Percentiles rank a stretch among this genome's conserved stretches.
Evolutionary conservation across 139 green algal species (phyloP).

Genomic region (Marvania coccoides): DNA sequence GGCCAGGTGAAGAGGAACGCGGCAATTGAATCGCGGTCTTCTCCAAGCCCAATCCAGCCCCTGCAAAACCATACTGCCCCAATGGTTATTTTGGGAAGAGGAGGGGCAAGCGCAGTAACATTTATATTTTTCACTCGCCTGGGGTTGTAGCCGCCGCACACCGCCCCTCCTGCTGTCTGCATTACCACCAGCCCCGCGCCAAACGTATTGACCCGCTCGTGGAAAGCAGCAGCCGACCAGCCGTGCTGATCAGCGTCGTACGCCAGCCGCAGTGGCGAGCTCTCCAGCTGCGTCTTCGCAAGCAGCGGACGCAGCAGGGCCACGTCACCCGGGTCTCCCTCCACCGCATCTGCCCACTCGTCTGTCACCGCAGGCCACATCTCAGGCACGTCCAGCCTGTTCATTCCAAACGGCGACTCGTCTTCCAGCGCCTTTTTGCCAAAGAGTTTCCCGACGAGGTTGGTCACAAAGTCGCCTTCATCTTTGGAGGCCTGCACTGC

Average conservation of each 20-base stretch:
- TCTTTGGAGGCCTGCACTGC: slow-evolving; percentile 1
- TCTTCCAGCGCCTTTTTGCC: slow-evolving; percentile 51
- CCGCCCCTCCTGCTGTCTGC: slow-evolving; percentile 32
- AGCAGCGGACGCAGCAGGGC: slow-evolving; percentile 51
- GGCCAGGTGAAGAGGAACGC: slow-evolving; percentile 74
- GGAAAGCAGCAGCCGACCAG: slow-evolving; percentile 55
- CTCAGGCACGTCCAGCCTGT: slow-evolving; percentile 45
- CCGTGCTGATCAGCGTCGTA: slow-evolving; percentile 55
- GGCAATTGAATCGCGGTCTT: slow-evolving; percentile 54
- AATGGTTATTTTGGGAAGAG: not conserved
- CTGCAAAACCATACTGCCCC: not conserved
- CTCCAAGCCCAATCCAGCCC: slow-evolving; percentile 54
- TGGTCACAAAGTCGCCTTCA: slow-evolving; percentile 41
- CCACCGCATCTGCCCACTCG: slow-evolving; percentile 38
- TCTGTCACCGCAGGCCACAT: slow-evolving; percentile 45
- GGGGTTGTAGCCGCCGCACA: slow-evolving; percentile 69
- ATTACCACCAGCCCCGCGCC: slow-evolving; percentile 38
- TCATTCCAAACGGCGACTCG: slow-evolving; percentile 49
- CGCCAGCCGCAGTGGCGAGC: slow-evolving; percentile 32
- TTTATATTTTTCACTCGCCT: no score
- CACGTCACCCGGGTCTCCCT: slow-evolving; percentile 32
- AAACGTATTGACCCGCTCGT: slow-evolving; percentile 44
- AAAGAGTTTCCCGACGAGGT: slow-evolving; percentile 47
- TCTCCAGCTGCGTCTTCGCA: slow-evolving; percentile 58
- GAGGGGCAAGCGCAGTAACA: slow-evolving; percentile 9